Base-by-base conservation (phyloP, 2,329 filamentous ascomycete species). In the Dactylellina leptospora region DNA sequence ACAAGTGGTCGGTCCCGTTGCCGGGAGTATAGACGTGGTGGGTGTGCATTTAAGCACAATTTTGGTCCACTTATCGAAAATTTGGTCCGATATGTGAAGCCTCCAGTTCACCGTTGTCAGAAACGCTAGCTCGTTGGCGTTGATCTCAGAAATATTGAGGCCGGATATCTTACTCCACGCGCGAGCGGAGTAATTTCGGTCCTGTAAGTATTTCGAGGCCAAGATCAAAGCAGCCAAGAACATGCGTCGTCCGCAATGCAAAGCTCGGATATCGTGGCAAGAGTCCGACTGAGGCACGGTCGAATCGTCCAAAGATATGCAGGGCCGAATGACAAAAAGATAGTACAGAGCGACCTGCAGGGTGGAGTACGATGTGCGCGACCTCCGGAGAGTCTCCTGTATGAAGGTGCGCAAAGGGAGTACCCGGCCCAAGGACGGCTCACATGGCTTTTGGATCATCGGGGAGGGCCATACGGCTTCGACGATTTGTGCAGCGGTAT, bases 81-180 rank as follows among this genome's bases (percentile, higher is more conserved):
- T 85, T 2, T 89, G 85, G 75, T 97, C 92, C 0, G 92, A 89
- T 74, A 99, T 93, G 80, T 99, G 95, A 27, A 99, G 86, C 77
- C 92, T 91, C 93, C 93, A 99, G 80, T 92, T 89, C 74, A 99
- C 91, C 47, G 93, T 91, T 73, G 89, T 82, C 48, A 99, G 85
- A 79, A 97, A 99, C 16, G 91, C 88, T 80, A 96, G 89, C 82
- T 99, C 95, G 80, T 97, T 97, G 78, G 92, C 90, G 81, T 97
- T 97, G 81, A 99, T 97, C 81, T 99, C 95, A 63, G 86, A 84
- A 2, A 92, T 93, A 79, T 91, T 92, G 64, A 99, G 84, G n/a
- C 95, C 95, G 16, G 95, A 97, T 76, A 99, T 99, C 84, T 96
- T 97, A 81, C 93, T 97, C 95, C 95, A 99, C 42, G 95, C 95